A percentile compares a stretch with the other conserved stretches of the same genome.
phyloP scores from a whole-genome alignment of 495 filamentous ascomycete species.

The Aspergillus biplanus region DNA sequence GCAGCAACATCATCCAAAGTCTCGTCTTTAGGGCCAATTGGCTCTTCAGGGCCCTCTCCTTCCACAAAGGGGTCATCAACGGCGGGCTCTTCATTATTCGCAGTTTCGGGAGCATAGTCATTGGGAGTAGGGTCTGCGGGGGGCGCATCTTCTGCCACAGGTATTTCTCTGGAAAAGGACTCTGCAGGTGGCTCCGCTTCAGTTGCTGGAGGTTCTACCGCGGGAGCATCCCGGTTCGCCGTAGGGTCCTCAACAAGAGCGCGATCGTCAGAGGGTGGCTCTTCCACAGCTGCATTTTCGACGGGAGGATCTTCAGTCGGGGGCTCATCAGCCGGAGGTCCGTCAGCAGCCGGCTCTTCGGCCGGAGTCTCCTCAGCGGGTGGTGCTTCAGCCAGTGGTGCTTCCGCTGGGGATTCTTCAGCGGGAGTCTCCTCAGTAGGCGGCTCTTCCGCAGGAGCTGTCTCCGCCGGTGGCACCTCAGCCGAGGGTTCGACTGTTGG shows the following conservation, averaged over 20 bases:
- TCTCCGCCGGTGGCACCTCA: not conserved
- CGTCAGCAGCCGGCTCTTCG: conserved; percentile 24
- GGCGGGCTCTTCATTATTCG: conserved; percentile 17
- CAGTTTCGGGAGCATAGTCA: conserved; percentile 13
- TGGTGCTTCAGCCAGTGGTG: conserved; percentile 4
- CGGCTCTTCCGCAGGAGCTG: conserved; percentile 2
- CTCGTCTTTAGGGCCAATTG: conserved; percentile 6
- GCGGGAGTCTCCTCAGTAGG: conserved; percentile 8
- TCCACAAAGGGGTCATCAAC: conserved; percentile 1
- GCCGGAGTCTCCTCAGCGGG: conserved; percentile 17
- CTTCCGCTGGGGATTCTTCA: conserved; percentile 2
- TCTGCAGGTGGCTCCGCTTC: too few relatives aligned
- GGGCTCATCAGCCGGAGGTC: conserved; percentile 5
- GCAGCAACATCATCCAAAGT: conserved; percentile 7
- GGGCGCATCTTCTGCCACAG: too few relatives aligned
- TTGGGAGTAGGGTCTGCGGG: conserved; percentile 3
- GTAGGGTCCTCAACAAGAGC: too few relatives aligned
- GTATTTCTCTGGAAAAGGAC: too few relatives aligned
- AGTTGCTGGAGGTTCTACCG: too few relatives aligned
- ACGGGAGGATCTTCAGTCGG: too few relatives aligned
- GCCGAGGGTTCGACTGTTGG: not conserved
- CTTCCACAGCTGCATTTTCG: too few relatives aligned
- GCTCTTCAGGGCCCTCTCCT: conserved; percentile 11
- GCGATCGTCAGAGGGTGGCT: too few relatives aligned
- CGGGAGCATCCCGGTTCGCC: too few relatives aligned